A percentile compares a stretch with the other conserved stretches of the same genome.
phyloP scores from a whole-genome alignment of 305 asterid genomes.

The Stenogyne calaminthoides region DNA sequence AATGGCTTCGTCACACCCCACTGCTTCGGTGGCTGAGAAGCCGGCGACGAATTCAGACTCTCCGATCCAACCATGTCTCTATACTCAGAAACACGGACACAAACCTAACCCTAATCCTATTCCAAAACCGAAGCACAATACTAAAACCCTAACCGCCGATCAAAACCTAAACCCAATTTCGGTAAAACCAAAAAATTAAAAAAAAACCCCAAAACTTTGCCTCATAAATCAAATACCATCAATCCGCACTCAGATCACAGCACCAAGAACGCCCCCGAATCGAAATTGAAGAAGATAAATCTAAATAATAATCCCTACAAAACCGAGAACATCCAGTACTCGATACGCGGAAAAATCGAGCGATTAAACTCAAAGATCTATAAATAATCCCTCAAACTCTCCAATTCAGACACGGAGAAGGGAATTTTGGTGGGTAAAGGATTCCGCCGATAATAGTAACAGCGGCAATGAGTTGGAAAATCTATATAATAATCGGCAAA shows the following conservation, averaged over 20 bases:
- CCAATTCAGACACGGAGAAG: constrained; percentile 29
- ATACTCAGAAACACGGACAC: constrained; percentile 21
- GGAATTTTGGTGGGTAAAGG: constrained; percentile 21
- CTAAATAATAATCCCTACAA: constrained; percentile 29
- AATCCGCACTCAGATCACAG: constrained; percentile 37
- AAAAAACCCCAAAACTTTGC: constrained; percentile 5
- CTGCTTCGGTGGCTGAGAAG: constrained; percentile 53
- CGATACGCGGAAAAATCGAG: not conserved
- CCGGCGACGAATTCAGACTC: constrained; percentile 36
- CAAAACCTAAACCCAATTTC: constrained; percentile 33
- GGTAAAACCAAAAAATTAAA: constrained; percentile 16
- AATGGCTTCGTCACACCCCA: constrained; percentile 79
- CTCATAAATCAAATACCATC: not conserved
- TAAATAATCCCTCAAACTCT: constrained; percentile 5
- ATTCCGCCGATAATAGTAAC: constrained; percentile 27
- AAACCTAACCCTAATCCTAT: constrained; percentile 33
- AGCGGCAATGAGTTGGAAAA: constrained; percentile 46
- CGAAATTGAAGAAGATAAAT: constrained; percentile 1
- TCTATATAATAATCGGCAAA: constrained; percentile 15
- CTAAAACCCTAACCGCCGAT: constrained; percentile 44
- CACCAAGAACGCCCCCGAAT: constrained; percentile 14
- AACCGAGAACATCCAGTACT: constrained; percentile 18
- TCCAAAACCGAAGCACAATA: constrained; percentile 6
- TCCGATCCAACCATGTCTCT: constrained; percentile 52
- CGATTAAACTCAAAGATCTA: constrained; percentile 32